Conservation (phyloP, 164 flowering plant species). For the Amborella trichopoda region DNA sequence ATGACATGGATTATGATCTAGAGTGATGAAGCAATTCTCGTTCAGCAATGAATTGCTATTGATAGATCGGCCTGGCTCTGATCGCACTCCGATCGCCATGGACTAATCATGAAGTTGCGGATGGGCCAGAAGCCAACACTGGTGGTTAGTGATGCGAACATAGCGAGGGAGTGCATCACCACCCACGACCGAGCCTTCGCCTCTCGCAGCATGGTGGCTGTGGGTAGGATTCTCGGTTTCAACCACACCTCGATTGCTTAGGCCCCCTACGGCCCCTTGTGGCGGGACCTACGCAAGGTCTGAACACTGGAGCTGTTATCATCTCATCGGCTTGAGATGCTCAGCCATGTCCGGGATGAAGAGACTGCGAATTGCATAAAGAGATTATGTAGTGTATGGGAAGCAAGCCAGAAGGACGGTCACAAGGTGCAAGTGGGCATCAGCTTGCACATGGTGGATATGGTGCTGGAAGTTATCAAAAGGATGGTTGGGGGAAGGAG, state of each 20-base stretch:
- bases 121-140: not conserved
- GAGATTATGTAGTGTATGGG: not conserved
- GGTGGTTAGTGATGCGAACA: constrained; percentile 1
- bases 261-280: constrained; percentile 6
- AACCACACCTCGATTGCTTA: not conserved
- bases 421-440: too few species aligned
- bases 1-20: too few species aligned
- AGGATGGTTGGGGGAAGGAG: too few species aligned
- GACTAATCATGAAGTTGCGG: not conserved
- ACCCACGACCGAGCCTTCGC: constrained; percentile 2
- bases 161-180: constrained; percentile 5
- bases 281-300: constrained; percentile 5
- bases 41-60: too few species aligned
- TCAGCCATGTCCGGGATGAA: too few species aligned
- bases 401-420: not conserved
- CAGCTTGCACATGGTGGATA: too few species aligned
- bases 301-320: constrained; percentile 1
- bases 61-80: too few species aligned
- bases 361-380: too few species aligned
- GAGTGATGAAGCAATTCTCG: too few species aligned
- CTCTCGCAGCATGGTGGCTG: not conserved
- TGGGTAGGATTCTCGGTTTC: not conserved
- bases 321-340: not conserved
- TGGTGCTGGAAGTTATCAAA: too few species aligned
- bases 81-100: constrained; percentile 4